Conservation (phyloP, 805 yeast species). For the Metschnikowia sp. region DNA sequence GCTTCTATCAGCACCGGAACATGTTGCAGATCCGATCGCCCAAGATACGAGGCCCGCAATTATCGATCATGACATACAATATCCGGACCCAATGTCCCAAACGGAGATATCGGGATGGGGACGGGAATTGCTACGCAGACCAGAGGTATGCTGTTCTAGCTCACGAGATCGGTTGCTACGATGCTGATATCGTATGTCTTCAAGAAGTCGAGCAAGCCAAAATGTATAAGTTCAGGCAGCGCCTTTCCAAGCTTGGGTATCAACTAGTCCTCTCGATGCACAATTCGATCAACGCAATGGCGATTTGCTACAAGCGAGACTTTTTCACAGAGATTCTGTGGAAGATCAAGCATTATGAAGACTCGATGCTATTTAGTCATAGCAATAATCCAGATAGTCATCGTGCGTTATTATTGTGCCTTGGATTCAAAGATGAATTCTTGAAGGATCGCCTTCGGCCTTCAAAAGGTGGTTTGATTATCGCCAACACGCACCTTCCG, state of each 20-base stretch:
- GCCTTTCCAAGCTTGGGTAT: neutral
- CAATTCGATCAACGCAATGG: neutral
- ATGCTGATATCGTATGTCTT: conserved; percentile 2
- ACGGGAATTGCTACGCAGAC: no score
- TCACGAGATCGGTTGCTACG: conserved; percentile 3
- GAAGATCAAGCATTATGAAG: neutral
- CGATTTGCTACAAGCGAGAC: conserved; percentile 1
- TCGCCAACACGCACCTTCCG: conserved; percentile 2
- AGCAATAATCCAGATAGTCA: neutral
- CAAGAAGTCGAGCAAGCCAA: neutral
- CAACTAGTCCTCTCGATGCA: neutral
- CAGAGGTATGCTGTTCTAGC: neutral
- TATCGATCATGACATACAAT: conserved; percentile 71
- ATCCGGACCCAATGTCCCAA: no score
- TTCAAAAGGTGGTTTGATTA: neutral
- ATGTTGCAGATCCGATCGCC: neutral
- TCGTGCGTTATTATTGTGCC: neutral
- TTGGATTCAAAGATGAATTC: neutral
- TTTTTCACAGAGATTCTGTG: neutral
- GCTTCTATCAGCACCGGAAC: neutral
- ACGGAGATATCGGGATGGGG: conserved; percentile 75
- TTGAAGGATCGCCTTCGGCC: neutral
- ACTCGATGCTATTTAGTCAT: no score
- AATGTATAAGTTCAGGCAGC: neutral
- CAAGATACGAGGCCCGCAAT: conserved; percentile 7